Base-by-base conservation (phyloP, 176 grass and related monocot species). In the Sorghum bicolor region DNA sequence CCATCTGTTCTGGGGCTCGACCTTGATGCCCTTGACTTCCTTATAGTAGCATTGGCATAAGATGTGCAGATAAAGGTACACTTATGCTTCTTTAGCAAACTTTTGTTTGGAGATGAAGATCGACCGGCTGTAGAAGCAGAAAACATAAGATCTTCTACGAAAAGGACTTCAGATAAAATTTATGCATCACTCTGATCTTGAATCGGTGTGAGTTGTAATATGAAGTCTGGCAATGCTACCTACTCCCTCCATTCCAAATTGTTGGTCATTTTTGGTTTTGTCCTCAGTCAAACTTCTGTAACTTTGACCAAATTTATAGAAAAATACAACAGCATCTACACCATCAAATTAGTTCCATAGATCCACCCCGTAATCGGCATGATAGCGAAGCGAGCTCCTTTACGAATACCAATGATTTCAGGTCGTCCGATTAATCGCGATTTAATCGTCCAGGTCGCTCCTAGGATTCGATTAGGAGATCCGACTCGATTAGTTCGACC, bases 81-180 rank as follows among this genome's bases (percentile, higher is more conserved):
- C 32, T 76, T 76, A 20, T 57, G 19, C 31, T 22, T 33, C 19
- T 77, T 60, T 62, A 40, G 9, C 14, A 20, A 78, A 36, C 7
- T 66, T 66, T 43, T 20, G 29, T 64, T 79, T 64, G 40, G 15
- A 30, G 17, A 69, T 70, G 45, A 81, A 68, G 13, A 64, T 79
- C 0, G 25, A 80, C 43, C 20, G 50, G 19, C 48, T 80, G 64
- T 48, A 25, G 19, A 67, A 67, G 78, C 22, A 17, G n/a, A 69
- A 37, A 81, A 48, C 77, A 80, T 10, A 80, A 47, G 26, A 53
- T 53, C 31, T 77, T 77, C 53, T 36, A 39, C 10, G 22, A 32
- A 65, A 84, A 84, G 60, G 43, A 25, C 11, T 76, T 65, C 1
- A 15, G 32, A 76, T 33, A n/a, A 85, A 77, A 32, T 26, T 26